A percentile compares a stretch with the other conserved stretches of the same genome.
These are phyloP conservation scores for Nymphaea thermarum DNA, from an alignment of 164 flowering plant species.

Conservation along the genomic window DNA sequence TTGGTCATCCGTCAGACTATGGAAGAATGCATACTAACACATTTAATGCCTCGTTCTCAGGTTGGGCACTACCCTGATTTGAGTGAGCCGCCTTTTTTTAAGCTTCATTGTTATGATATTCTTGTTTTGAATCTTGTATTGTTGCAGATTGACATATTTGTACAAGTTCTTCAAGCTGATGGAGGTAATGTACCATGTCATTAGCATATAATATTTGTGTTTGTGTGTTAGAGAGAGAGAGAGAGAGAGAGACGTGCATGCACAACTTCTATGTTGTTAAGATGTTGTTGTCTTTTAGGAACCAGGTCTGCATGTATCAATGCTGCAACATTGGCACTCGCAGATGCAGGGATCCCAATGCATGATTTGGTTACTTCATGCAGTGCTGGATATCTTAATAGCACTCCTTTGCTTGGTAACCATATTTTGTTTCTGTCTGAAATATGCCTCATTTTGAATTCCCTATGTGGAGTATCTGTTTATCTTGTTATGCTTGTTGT, in stretches of 20 bases:
- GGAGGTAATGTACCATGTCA: slow-evolving; percentile 49
- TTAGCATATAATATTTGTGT: neutral
- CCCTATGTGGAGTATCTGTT: neutral
- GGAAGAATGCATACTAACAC: slow-evolving; percentile 94
- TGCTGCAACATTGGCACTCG: slow-evolving; percentile 97
- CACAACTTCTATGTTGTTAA: neutral
- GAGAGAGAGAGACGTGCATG: neutral
- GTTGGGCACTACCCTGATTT: slow-evolving; percentile 14
- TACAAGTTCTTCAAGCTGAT: slow-evolving; percentile 99
- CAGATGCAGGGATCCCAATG: slow-evolving; percentile 99
- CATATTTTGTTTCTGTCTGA: neutral
- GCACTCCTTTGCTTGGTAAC: slow-evolving; percentile 84
- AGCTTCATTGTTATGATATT: neutral
- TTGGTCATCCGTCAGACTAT: slow-evolving; percentile 92
- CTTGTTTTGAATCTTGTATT: neutral
- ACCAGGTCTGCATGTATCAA: slow-evolving; percentile 97
- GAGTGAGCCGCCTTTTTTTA: neutral
- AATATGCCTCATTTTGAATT: neutral
- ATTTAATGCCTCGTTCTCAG: slow-evolving; percentile 93
- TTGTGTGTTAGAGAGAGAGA: no score
- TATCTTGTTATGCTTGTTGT: neutral
- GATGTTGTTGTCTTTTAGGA: slow-evolving; percentile 26
- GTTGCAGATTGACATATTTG: slow-evolving; percentile 85
- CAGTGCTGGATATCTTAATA: slow-evolving; percentile 85
- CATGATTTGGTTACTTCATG: slow-evolving; percentile 87